Percentiles rank a stretch among this genome's conserved stretches.
Conservation (phyloP, 2,329 filamentous ascomycete species). For the Calycina marina region DNA sequence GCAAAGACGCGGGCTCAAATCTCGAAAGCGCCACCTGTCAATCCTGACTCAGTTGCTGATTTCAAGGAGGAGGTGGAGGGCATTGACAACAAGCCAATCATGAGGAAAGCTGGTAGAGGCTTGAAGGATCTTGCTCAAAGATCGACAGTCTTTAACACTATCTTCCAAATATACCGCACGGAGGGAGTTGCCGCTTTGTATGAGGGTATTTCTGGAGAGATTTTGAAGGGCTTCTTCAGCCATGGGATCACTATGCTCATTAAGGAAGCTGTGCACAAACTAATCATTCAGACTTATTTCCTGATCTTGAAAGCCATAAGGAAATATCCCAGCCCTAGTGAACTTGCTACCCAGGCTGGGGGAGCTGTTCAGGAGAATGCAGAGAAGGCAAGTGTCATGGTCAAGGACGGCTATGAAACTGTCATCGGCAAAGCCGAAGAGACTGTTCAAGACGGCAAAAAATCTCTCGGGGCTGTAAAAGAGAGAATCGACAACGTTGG, state of each 20-base stretch:
- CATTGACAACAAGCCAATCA: slow-evolving; percentile 21
- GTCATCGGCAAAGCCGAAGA: slow-evolving; percentile 7
- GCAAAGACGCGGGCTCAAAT: slow-evolving; percentile 71
- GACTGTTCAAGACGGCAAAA: slow-evolving; percentile 4
- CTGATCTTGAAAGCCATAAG: slow-evolving; percentile 35
- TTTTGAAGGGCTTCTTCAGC: slow-evolving; percentile 71
- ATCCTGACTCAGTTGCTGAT: slow-evolving; percentile 19
- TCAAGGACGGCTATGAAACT: slow-evolving; percentile 9
- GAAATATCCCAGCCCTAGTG: slow-evolving; percentile 28
- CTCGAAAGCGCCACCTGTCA: slow-evolving; percentile 24
- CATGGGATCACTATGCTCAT: slow-evolving; percentile 80
- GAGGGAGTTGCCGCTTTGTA: slow-evolving; percentile 62
- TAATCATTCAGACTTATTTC: slow-evolving; percentile 61
- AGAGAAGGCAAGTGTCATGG: slow-evolving; percentile 8
- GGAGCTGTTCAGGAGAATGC: slow-evolving; percentile 13
- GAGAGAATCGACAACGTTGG: slow-evolving; percentile 10
- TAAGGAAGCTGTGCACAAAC: slow-evolving; percentile 62
- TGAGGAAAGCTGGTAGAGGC: slow-evolving; percentile 12
- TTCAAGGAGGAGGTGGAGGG: slow-evolving; percentile 17
- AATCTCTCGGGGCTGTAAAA: slow-evolving; percentile 10
- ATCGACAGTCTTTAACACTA: slow-evolving; percentile 46
- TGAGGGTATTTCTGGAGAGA: slow-evolving; percentile 59
- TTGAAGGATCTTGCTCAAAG: slow-evolving; percentile 18
- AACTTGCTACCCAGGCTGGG: slow-evolving; percentile 25
- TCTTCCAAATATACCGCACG: slow-evolving; percentile 39